Base-by-base conservation (phyloP, 1,284 basidiomycete genomes). In the Butyriboletus regius region DNA sequence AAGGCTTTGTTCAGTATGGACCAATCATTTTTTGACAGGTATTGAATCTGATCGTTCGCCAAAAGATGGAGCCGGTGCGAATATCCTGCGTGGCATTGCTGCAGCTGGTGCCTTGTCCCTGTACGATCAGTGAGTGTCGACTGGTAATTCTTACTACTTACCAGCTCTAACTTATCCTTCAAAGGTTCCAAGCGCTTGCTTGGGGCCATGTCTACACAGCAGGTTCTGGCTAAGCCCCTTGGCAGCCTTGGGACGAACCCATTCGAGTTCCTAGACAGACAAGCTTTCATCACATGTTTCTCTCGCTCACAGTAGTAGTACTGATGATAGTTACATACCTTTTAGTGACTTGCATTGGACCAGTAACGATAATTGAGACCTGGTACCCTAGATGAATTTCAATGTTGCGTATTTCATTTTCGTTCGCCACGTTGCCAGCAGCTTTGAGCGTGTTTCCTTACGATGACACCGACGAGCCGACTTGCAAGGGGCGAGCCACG, bases 71-170 rank as follows among this genome's bases (percentile, higher is more conserved):
- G 79, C 78, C 55, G 79, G 78, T 53, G 81, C 80, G 36, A 85
- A 87, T 69, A 69, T 77, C 48, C 56, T 77, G 17, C 74, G 75
- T 67, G 83, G 84, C 67, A 77, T 88, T 52, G 85, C 86, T 51
- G 81, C 79, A 60, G 84, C 84, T 48, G 83, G 82, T 70, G 83
- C 83, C 40, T 70, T 88, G 55, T 79, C 83, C 13, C 68, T 85
- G 44, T 83, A 82, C 63, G 81, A 86, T 71, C 76, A 83, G 74
- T 76, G 75, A 69, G 74, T 72, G 55, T 39, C 28, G 5, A 26
- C 2, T 12, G 29, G 24, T 13, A 7, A 13, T 37, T 29, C 37
- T 31, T 29, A 32, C 7, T 26, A 20, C 40, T 34, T 29, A 40
- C 29, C 7, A 4, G 28, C 43, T 44, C 28, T 15, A 6, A 24